Evolutionary conservation across 1,284 basidiomycete genomes (phyloP), one percentile per base, ranked within the genome.

Genomic region (Exobasidium cylindrosporum): DNA sequence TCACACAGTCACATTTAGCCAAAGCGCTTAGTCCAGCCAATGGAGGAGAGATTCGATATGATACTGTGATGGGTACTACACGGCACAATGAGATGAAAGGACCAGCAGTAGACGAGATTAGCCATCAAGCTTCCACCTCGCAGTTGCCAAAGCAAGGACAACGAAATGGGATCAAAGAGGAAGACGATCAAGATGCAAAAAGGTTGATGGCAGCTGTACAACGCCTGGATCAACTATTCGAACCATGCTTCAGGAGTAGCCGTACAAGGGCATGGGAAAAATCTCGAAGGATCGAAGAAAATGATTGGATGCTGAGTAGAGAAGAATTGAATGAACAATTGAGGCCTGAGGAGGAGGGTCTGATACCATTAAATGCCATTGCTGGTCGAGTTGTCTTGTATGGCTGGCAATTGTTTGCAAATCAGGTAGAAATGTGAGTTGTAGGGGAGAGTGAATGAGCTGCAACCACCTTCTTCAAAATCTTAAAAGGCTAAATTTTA

Each of bases 341-440:
- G 21, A 21, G 53, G 32, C 53, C 53, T 14, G 32, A 55, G 30
- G 53, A 55, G n/a, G 40, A 44, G 17, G 53, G 40, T 2, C 30
- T 55, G 4, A 26, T 55, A 23, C 53, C 53, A 35, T 28, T 55
- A n/a, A 43, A 44, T 44, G 53, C 53, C 4, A 55, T 55, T 29
- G 53, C 53, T 30, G 32, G 40, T 3, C n/a, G 53, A 24, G 23
- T 55, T 55, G 53, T 55, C 14, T 26, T 30, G 14, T 55, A 55
- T 55, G 53, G 21, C 14, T 55, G 53, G 53, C 53, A 55, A 28
- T 26, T 55, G 11, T 55, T 55, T 17, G 53, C 53, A n/a, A 55
- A 55, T 55, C 53, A 55, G 26, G 53, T 55, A 44, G 53, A 55
- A 55, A 55, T 55, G 47, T 50, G 47, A 50, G 47, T 50, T 10